These are phyloP conservation scores for Eudorina sp. DNA, from an alignment of 139 green algal species.

Conservation along the genomic window DNA sequence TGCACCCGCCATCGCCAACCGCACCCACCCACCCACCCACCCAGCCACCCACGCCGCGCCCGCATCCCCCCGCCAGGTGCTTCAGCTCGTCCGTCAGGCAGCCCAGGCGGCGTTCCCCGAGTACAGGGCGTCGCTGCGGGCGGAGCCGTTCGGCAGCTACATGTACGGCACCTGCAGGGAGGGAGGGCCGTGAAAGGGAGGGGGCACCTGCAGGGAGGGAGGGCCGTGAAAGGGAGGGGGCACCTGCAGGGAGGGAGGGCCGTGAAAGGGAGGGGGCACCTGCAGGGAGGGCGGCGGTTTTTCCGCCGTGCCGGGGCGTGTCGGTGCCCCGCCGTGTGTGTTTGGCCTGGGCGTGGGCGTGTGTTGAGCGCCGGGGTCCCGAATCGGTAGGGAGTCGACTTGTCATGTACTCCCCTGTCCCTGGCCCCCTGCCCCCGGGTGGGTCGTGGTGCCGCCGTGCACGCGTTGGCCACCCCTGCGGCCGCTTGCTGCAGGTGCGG, in stretches of 20 bases:
- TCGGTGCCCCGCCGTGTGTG: background rate
- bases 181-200: background rate
- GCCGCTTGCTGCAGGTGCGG: background rate
- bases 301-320: background rate
- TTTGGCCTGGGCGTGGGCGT: background rate
- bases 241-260: background rate
- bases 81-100: background rate
- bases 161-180: background rate
- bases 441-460: background rate
- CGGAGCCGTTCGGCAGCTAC: constrained; percentile 36
- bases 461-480: background rate
- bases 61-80: background rate
- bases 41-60: background rate
- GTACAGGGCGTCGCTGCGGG: background rate
- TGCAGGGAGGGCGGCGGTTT: background rate
- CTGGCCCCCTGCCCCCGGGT: background rate
- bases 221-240: background rate
- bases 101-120: constrained; percentile 5
- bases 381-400: background rate
- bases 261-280: background rate
- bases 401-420: background rate
- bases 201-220: background rate
- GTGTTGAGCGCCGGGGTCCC: background rate
- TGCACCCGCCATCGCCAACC: too few species aligned
- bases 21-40: too few species aligned